phyloP scores from a whole-genome alignment of 768 basidiomycete genomes.

The Podaxis sp. region DNA sequence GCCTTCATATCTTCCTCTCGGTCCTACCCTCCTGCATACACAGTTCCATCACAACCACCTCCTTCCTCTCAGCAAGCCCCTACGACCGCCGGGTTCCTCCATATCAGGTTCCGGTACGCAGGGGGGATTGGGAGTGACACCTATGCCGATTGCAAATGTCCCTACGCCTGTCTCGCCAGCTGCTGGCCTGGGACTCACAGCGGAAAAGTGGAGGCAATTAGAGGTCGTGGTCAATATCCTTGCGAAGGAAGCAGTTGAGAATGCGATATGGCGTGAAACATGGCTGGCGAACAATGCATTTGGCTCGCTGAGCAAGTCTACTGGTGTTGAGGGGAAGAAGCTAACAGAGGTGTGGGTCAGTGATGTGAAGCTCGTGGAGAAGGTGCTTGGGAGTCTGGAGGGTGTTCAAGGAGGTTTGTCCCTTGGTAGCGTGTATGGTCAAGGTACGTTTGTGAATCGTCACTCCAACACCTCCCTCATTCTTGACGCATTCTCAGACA shows the following conservation, averaged over 20 bases:
- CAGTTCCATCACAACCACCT: constrained; percentile 66
- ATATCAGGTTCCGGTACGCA: constrained; percentile 42
- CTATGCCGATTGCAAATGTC: constrained; percentile 41
- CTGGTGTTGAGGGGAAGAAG: constrained; percentile 22
- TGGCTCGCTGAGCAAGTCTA: background rate
- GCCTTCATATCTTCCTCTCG: constrained; percentile 69
- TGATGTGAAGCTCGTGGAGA: constrained; percentile 48
- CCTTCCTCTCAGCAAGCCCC: constrained; percentile 58
- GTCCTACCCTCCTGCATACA: constrained; percentile 65
- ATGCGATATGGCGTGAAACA: constrained; percentile 63
- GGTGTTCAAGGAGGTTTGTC: constrained; percentile 42
- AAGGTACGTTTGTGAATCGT: constrained; percentile 27
- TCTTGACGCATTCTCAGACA: background rate
- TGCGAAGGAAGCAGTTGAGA: constrained; percentile 73
- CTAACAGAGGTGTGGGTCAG: constrained; percentile 52
- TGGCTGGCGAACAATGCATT: constrained; percentile 47
- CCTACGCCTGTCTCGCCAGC: constrained; percentile 88
- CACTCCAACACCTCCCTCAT: constrained; percentile 1
- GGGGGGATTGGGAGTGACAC: constrained; percentile 33
- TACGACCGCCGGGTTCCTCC: constrained; percentile 55
- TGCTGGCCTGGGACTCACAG: constrained; percentile 59
- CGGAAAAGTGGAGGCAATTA: constrained; percentile 65
- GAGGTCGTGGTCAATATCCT: constrained; percentile 66
- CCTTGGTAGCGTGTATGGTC: constrained; percentile 43
- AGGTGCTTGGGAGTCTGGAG: constrained; percentile 35